Evolutionary conservation across 202 grass and related monocot genomes (phyloP).

Genomic region (Eragrostis tef): DNA sequence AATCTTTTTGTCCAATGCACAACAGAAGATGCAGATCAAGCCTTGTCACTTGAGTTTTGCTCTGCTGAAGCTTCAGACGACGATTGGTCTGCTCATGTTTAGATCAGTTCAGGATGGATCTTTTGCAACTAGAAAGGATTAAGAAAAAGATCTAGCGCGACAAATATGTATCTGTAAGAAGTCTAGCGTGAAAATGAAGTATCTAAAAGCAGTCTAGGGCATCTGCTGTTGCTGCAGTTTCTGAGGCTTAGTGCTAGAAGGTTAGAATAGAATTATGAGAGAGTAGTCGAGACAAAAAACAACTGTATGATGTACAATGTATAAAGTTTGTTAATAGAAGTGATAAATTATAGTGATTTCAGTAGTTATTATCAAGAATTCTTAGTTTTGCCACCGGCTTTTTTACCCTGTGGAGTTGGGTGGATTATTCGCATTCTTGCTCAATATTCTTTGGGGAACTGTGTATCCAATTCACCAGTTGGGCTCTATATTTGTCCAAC

Average conservation of each 20-base stretch:
- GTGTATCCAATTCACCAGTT: too few species aligned
- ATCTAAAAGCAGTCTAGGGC: constrained; percentile 12
- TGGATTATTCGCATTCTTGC: constrained; percentile 12
- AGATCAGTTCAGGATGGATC: constrained; percentile 24
- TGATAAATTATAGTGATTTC: constrained; percentile 41
- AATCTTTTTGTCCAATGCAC: constrained; percentile 3
- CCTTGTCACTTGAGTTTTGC: constrained; percentile 16
- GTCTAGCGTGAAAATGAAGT: neutral
- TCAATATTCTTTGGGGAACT: neutral
- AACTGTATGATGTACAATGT: constrained; percentile 40
- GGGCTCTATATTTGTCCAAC: neutral
- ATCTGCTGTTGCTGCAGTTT: constrained; percentile 24
- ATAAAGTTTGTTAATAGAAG: neutral
- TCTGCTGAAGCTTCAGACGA: constrained; percentile 23
- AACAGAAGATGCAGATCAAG: constrained; percentile 4
- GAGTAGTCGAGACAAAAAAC: constrained; percentile 5
- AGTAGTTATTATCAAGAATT: constrained; percentile 7
- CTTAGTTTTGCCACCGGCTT: constrained; percentile 15
- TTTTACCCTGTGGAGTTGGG: constrained; percentile 10
- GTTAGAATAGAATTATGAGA: constrained; percentile 47
- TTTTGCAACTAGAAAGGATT: neutral
- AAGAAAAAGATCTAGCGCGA: neutral
- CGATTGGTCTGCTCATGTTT: neutral
- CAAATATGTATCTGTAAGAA: neutral
- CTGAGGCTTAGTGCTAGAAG: constrained; percentile 33